Evolutionary conservation across 441 rosid species (phyloP), one percentile per base, ranked within the genome.

Genomic region (Euphorbia celastroides): DNA sequence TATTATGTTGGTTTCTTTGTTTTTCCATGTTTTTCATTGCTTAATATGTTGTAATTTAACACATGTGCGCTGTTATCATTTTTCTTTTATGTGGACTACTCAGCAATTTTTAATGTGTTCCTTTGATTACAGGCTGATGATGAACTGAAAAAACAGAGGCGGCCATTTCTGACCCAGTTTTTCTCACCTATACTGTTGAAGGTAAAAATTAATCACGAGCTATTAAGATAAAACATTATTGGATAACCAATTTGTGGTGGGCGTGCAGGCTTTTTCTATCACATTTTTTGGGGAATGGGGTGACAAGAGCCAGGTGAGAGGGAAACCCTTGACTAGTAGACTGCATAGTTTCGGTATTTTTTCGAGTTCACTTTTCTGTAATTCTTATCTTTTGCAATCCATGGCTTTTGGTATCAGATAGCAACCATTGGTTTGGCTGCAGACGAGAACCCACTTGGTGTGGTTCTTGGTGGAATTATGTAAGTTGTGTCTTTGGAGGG

Each of bases 241-340:
- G 11, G 32, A 22, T 70, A 31, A 67, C 56, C 14, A 60, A 57
- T 72, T 74, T 68, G 28, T 60, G 57, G 20, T 32, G 60, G 34
- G 76, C 48, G 50, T 77, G 75, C 89, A 93, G 98, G 98, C 98
- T 16, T 93, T 90, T 81, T 93, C 97, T 34, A 86, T 93, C 58
- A 90, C 89, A 9, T 90, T 93, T 78, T 90, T 93, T 74, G 98
- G 98, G 22, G 98, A 93, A 85, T 89, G 90, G 92, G 97, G 98
- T 62, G 98, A 93, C 82, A 93, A 85, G 86, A 93, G 98, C 79
- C 98, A 90, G 96, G 96, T 89, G 72, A 71, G 73, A 41, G 48
- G 52, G 52, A 22, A 42, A 25, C 20, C 13, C 2, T 46, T 36
- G 34, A 61, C 54, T 52, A n/a, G n/a, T n/a, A n/a, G n/a, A n/a